Base-by-base conservation (phyloP, 2,329 filamentous ascomycete species). In the Apiospora hydei region DNA sequence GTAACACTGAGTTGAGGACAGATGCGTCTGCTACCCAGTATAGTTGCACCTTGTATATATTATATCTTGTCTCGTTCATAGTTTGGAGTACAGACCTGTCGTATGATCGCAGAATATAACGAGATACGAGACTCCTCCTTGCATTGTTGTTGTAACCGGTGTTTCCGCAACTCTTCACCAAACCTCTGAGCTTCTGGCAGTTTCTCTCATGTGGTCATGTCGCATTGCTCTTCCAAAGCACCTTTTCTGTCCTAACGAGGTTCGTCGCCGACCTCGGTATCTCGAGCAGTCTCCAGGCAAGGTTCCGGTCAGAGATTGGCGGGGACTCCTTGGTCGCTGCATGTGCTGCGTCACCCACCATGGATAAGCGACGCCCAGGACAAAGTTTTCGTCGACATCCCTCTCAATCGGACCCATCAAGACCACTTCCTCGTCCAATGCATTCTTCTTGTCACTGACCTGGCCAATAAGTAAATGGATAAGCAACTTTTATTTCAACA, bases 401-500 rank as follows among this genome's bases (percentile, higher is more conserved):
- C 26, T 30, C 26, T 30, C 26, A 30, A 30, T 64, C 7, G 34
- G 10, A 14, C 21, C 16, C 14, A 16, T 30, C 26, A 13, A 13
- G 26, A 38, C 18, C 30, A n/a, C 18, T 4, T 34, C 8, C 11
- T 34, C 8, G 10, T 13, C 16, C 4, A 14, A 38, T 38, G 1
- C 21, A 38, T 41, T 30, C 7, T 2, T 57, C 1, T 24, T 41
- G 57, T 64, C 57, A 24, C 57, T 64, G 34, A 13, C 57, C 34
- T 14, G 2, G 10, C 8, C 34, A n/a, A 2, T 7, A 41, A n/a
- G n/a, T 0, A 2, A 14, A 41, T 0, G 6, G 0, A 24, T 64
- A 64, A 64, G 34, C 10, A 0, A 11, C 21, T 8, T 0, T 14
- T 2, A 3, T 41, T 14, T 11, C 34, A 64, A 41, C 34, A 61